Evolutionary conservation across 805 yeast species (phyloP).

Genomic region (Wickerhamomyces ciferrii): DNA sequence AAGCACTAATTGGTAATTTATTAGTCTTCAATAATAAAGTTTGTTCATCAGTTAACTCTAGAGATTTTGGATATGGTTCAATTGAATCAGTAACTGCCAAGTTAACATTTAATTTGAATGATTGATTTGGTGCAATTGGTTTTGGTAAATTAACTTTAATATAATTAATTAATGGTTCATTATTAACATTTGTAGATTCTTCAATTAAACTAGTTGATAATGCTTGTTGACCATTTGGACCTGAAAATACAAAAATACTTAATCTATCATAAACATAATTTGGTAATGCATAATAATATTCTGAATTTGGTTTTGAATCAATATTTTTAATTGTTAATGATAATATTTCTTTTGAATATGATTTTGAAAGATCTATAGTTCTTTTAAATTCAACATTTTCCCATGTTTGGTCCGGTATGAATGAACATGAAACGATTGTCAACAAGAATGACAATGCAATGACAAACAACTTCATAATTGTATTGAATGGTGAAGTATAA

Average conservation of each 20-base stretch:
- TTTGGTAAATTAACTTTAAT: constrained; percentile 51
- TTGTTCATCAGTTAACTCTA: constrained; percentile 59
- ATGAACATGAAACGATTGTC: constrained; percentile 4
- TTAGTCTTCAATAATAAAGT: constrained; percentile 46
- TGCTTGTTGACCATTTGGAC: constrained; percentile 19
- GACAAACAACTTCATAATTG: background rate
- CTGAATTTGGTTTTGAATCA: constrained; percentile 44
- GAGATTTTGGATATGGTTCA: constrained; percentile 59
- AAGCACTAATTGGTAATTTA: constrained; percentile 56
- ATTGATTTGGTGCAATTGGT: constrained; percentile 63
- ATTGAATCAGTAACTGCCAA: constrained; percentile 42
- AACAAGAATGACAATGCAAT: background rate
- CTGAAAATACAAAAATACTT: constrained; percentile 39
- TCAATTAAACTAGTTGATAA: constrained; percentile 24
- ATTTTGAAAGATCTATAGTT: constrained; percentile 55
- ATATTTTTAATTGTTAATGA: constrained; percentile 55
- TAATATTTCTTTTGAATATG: constrained; percentile 60
- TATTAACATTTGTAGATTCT: constrained; percentile 19
- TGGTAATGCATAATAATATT: constrained; percentile 59
- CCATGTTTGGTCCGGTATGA: constrained; percentile 26
- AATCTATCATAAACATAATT: constrained; percentile 34
- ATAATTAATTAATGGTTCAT: constrained; percentile 25
- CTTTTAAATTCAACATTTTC: constrained; percentile 54
- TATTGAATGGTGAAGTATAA: too few relatives aligned
- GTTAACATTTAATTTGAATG: constrained; percentile 41